A percentile compares a stretch with the other conserved stretches of the same genome.
These are phyloP conservation scores for Diutina rugosa DNA, from an alignment of 1,139 yeast genomes.

Conservation along the genomic window DNA sequence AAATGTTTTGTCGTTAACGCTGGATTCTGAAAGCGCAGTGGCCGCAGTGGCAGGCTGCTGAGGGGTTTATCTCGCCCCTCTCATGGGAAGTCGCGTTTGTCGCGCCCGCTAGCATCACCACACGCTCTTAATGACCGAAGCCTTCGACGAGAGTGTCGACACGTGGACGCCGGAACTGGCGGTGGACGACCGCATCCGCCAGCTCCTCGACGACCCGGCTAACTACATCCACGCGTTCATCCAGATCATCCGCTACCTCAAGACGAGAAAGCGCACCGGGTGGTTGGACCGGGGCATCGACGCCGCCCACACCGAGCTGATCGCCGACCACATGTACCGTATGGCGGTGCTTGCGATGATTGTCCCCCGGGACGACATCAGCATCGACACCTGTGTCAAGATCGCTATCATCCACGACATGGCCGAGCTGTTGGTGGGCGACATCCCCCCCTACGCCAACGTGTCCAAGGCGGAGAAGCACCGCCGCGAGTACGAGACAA, in stretches of 20 bases:
- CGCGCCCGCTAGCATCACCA: neutral
- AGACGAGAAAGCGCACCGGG: constrained; percentile 81
- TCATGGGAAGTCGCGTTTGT: neutral
- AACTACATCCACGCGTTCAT: constrained; percentile 59
- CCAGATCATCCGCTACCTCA: constrained; percentile 63
- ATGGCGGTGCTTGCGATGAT: constrained; percentile 81
- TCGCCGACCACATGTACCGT: constrained; percentile 93
- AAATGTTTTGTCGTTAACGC: neutral
- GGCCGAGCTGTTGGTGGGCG: constrained; percentile 91
- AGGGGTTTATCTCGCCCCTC: too few species aligned
- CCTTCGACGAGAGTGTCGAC: neutral
- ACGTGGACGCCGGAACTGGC: constrained; percentile 49
- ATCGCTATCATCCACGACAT: constrained; percentile 88
- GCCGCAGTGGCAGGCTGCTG: too few species aligned
- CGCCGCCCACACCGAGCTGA: constrained; percentile 44
- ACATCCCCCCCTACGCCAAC: constrained; percentile 77
- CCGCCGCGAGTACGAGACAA: constrained; percentile 66
- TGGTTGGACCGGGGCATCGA: constrained; percentile 75
- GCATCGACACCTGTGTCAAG: constrained; percentile 52
- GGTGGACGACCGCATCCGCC: constrained; percentile 38
- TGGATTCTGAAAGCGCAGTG: too few species aligned
- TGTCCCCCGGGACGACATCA: constrained; percentile 30
- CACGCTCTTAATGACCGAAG: neutral
- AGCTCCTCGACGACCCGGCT: constrained; percentile 21
- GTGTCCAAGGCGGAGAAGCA: constrained; percentile 64